phyloP scores from a whole-genome alignment of 495 filamentous ascomycete species.

The Penicillium atrosanguineum region DNA sequence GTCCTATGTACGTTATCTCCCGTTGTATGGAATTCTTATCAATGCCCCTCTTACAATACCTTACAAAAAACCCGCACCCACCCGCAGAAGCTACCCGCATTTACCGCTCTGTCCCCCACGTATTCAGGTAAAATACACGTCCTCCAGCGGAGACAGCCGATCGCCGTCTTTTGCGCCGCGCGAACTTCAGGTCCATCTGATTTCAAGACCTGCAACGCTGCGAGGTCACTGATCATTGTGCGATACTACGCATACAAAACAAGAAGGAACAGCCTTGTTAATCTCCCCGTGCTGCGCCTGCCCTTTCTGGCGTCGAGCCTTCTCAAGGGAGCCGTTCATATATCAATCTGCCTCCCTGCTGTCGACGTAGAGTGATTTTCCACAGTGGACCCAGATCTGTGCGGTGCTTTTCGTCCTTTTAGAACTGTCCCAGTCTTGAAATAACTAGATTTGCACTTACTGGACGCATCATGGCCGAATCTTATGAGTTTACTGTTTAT shows the following conservation, averaged over 20 bases:
- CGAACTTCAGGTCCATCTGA: background rate
- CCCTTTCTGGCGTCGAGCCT: background rate
- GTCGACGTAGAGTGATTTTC: constrained; percentile 3
- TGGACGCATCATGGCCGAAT: constrained; percentile 10
- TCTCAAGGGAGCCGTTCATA: background rate
- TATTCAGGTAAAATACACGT: background rate
- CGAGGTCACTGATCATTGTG: constrained; percentile 1
- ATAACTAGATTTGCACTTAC: background rate
- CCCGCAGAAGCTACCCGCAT: background rate
- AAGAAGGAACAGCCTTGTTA: constrained; percentile 13
- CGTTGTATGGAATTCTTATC: background rate
- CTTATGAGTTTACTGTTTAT: constrained; percentile 34
- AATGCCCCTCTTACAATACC: constrained; percentile 9
- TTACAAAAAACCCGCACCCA: constrained; percentile 4
- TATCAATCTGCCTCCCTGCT: constrained; percentile 10
- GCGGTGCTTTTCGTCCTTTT: background rate
- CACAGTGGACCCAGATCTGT: background rate
- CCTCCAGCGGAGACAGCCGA: constrained; percentile 5
- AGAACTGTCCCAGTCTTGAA: background rate
- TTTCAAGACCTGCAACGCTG: background rate
- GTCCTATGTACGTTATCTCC: too few species aligned
- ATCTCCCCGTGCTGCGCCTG: background rate
- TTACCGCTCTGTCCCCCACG: background rate
- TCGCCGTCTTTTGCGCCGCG: background rate
- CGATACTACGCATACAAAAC: constrained; percentile 6